A percentile compares a stretch with the other conserved stretches of the same genome.
Conservation (phyloP, 306 rosid species). For the Delonix regia region DNA sequence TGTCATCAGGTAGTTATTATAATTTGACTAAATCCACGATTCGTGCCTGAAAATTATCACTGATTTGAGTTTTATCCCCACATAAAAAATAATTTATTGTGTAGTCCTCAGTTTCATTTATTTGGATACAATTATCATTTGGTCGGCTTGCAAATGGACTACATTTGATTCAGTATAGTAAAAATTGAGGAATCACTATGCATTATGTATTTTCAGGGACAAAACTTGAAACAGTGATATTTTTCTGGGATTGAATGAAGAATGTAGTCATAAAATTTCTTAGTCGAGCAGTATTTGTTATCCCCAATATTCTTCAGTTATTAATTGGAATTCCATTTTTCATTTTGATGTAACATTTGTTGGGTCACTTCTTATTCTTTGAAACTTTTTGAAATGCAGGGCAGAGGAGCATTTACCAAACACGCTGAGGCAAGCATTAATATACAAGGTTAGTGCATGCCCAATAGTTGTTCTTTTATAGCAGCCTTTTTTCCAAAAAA, state of each 20-base stretch:
- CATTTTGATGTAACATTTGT: background rate
- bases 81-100: background rate
- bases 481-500: background rate
- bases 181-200: background rate
- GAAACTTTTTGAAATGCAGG: constrained; percentile 47
- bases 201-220: background rate
- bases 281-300: constrained; percentile 8
- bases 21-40: background rate
- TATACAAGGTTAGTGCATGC: constrained; percentile 63
- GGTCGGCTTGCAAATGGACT: background rate
- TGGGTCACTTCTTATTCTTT: background rate
- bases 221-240: background rate
- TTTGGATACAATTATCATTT: background rate
- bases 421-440: constrained; percentile 83
- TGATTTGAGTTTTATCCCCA: background rate
- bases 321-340: constrained; percentile 10
- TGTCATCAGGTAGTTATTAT: constrained; percentile 73
- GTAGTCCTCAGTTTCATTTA: background rate
- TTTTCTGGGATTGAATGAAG: background rate
- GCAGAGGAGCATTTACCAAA: constrained; percentile 94
- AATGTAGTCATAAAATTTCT: background rate
- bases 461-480: background rate
- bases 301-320: constrained; percentile 10
- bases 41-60: background rate
- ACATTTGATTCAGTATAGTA: too few species aligned